Base-by-base conservation (phyloP, 2,329 filamentous ascomycete genomes). In the Elsinoe australis region DNA sequence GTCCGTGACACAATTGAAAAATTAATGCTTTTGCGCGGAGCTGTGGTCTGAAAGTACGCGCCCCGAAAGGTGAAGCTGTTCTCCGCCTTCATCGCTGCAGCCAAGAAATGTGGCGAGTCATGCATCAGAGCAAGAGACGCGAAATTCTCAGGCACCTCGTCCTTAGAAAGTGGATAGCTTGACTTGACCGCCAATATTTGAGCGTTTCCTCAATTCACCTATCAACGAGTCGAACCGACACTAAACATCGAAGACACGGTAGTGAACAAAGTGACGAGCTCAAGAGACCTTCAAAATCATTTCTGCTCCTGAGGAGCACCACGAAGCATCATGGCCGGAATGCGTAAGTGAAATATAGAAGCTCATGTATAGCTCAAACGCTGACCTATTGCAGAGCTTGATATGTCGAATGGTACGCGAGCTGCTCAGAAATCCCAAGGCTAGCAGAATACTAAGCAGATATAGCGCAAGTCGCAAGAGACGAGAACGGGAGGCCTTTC, bases 401-500 rank as follows among this genome's bases (percentile, higher is more conserved):
- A 90, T 72, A 73, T 89, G 71, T 83, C 83, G 54, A 87, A 89
- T 67, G 85, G 85, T 90, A 85, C 61, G 57, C 55, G 6, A 44
- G 14, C 19, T n/a, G 15, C 4, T 3, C 6, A 17, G 5, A 10
- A 33, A 5, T 21, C n/a, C n/a, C n/a, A n/a, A 15, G 4, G 28
- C 36, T 24, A n/a, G 22, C 26, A 8, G 10, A 26, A n/a, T 4
- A 5, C 28, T 15, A 18, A 28, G 4, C 33, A 12, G 5, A 24
- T 19, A 4, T 29, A 79, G 80, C 80, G 61, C 75, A 79, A 68
- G 71, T 98, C 68, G 80, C 95, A 75, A 95, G 95, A 75, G 92
- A 98, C 76, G 92, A 98, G 72, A 83, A 92, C 68, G 92, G 92
- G 54, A 81, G 92, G 64, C 92, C 92, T 31, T 98, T 98, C 70